A percentile compares a stretch with the other conserved stretches of the same genome.
phyloP scores from a whole-genome alignment of 805 yeast genomes.

The Yamadazyma endophytica region DNA sequence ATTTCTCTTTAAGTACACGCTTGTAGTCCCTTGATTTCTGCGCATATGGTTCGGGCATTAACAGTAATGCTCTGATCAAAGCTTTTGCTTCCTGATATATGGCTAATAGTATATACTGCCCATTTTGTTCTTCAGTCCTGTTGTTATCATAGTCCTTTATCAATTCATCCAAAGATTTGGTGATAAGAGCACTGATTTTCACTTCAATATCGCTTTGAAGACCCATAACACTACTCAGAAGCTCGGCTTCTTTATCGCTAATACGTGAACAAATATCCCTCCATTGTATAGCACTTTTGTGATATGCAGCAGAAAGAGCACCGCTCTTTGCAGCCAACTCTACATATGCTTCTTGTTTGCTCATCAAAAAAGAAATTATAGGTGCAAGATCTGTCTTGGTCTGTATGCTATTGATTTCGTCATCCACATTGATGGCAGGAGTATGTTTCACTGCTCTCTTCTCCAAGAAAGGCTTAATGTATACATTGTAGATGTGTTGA shows the following conservation, averaged over 20 bases:
- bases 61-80: slow-evolving; percentile 9
- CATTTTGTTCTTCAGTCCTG: too few relatives aligned
- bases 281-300: slow-evolving; percentile 26
- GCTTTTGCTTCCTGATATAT: slow-evolving; percentile 21
- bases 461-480: slow-evolving; percentile 12
- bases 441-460: neutral
- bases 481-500: slow-evolving; percentile 6
- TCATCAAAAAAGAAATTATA: slow-evolving; percentile 23
- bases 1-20: too few relatives aligned
- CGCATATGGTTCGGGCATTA: too few relatives aligned
- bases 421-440: slow-evolving; percentile 20
- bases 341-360: slow-evolving; percentile 23
- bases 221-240: slow-evolving; percentile 12
- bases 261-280: slow-evolving; percentile 17
- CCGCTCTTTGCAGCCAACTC: slow-evolving; percentile 22
- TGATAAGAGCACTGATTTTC: slow-evolving; percentile 4
- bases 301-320: slow-evolving; percentile 22
- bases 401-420: slow-evolving; percentile 27
- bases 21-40: too few relatives aligned
- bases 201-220: slow-evolving; percentile 2
- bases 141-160: slow-evolving; percentile 5
- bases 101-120: slow-evolving; percentile 1
- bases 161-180: slow-evolving; percentile 7
- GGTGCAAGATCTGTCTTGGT: slow-evolving; percentile 33
- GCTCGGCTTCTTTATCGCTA: slow-evolving; percentile 21